phyloP scores from a whole-genome alignment of 306 rosid species.

The Cyamopsis tetragonoloba region DNA sequence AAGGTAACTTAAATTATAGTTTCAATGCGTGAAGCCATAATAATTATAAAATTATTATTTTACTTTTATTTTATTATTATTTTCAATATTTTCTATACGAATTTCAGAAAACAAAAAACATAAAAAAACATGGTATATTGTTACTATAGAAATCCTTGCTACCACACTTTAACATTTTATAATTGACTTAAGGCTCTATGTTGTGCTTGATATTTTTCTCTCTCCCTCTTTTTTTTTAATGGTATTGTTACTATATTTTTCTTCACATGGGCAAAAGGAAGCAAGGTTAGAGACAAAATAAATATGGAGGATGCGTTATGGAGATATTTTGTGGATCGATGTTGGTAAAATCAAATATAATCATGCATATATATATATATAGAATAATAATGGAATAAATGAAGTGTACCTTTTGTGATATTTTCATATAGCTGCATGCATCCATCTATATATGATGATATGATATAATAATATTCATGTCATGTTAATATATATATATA shows the following conservation, averaged over 20 bases:
- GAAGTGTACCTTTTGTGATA: background rate
- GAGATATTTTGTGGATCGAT: constrained; percentile 19
- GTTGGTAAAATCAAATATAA: background rate
- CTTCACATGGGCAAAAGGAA: background rate
- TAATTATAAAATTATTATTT: no score
- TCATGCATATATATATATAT: no score
- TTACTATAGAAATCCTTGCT: background rate
- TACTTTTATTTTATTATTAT: no score
- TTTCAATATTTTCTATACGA: no score
- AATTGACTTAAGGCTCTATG: no score
- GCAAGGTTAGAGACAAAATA: background rate
- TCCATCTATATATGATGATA: background rate
- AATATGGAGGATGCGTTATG: background rate
- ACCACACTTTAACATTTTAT: background rate
- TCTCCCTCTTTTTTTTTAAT: background rate
- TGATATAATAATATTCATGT: background rate
- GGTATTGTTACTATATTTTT: background rate
- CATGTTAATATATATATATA: background rate
- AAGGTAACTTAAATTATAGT: no score
- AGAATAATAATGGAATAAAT: background rate
- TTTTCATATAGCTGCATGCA: background rate
- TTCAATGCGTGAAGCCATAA: no score
- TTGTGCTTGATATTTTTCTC: background rate
- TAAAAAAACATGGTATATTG: no score
- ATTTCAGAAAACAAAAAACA: no score